These are phyloP conservation scores for Acrodontium crateriforme DNA, from an alignment of 2,329 filamentous ascomycete genomes.

Conservation along the genomic window DNA sequence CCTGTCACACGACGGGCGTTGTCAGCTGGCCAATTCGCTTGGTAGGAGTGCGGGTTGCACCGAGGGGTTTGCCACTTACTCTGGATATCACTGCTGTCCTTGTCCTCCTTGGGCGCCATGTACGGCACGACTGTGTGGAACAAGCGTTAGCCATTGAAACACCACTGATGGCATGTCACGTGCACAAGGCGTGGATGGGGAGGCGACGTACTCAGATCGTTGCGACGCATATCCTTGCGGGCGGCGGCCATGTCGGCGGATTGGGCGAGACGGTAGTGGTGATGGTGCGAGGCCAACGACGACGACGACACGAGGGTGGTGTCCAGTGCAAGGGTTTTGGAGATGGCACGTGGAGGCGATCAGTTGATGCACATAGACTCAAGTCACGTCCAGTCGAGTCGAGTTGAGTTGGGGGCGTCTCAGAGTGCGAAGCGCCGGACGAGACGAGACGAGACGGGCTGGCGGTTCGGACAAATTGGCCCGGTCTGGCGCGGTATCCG, in stretches of 20 bases:
- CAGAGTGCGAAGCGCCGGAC: no score
- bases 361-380: no score
- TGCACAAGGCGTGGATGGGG: not conserved
- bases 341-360: no score
- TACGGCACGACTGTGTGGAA: conserved; percentile 67
- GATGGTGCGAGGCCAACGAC: no score
- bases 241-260: conserved; percentile 1
- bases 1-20: conserved; percentile 31
- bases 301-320: no score
- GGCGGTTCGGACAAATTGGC: no score
- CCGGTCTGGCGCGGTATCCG: no score
- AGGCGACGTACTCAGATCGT: conserved; percentile 50
- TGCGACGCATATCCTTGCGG: conserved; percentile 59
- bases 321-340: no score
- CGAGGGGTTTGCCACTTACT: conserved; percentile 26
- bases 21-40: not conserved
- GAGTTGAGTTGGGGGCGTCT: no score
- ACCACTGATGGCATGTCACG: no score
- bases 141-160: conserved; percentile 5
- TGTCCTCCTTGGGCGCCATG: conserved; percentile 56
- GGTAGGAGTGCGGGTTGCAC: conserved; percentile 12
- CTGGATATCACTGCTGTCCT: conserved; percentile 52
- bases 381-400: no score
- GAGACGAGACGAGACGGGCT: no score
- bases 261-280: not conserved